phyloP scores from a whole-genome alignment of 345 rosid species.

The Aegle marmelos region DNA sequence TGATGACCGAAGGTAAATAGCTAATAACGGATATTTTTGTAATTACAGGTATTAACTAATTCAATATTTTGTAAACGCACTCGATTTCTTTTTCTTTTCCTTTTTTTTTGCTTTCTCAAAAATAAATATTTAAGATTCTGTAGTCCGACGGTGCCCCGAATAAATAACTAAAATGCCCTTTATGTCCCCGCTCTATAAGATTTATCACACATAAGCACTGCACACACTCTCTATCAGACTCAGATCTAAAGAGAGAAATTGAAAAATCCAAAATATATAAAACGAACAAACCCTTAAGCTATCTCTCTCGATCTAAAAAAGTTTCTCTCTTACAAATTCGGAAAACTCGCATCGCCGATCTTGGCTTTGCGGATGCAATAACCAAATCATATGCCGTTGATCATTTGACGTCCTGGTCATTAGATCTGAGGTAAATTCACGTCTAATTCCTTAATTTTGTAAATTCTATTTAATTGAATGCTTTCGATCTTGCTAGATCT shows the following conservation, averaged over 20 bases:
- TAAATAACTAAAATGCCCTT: neutral
- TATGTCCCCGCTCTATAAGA: constrained; percentile 7
- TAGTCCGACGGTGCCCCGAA: neutral
- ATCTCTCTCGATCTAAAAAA: constrained; percentile 4
- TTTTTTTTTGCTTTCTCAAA: neutral
- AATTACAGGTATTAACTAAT: neutral
- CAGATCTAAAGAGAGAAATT: constrained; percentile 24
- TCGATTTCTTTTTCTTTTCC: neutral
- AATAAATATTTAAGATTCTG: neutral
- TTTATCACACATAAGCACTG: neutral
- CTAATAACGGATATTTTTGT: neutral
- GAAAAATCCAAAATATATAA: neutral
- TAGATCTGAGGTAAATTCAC: constrained; percentile 54
- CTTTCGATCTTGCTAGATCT: constrained; percentile 12
- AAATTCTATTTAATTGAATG: neutral
- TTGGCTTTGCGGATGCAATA: constrained; percentile 15
- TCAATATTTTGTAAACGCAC: neutral
- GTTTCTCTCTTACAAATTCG: neutral
- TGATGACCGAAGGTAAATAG: neutral
- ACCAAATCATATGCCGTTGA: neutral
- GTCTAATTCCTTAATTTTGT: neutral
- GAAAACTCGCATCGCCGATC: constrained; percentile 10
- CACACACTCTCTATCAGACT: neutral
- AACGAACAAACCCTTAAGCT: constrained; percentile 4
- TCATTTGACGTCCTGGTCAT: constrained; percentile 33